These are phyloP conservation scores for Globisporangium uncinulatum DNA, from an alignment of 352 stramenopile genomes.

Conservation along the genomic window DNA sequence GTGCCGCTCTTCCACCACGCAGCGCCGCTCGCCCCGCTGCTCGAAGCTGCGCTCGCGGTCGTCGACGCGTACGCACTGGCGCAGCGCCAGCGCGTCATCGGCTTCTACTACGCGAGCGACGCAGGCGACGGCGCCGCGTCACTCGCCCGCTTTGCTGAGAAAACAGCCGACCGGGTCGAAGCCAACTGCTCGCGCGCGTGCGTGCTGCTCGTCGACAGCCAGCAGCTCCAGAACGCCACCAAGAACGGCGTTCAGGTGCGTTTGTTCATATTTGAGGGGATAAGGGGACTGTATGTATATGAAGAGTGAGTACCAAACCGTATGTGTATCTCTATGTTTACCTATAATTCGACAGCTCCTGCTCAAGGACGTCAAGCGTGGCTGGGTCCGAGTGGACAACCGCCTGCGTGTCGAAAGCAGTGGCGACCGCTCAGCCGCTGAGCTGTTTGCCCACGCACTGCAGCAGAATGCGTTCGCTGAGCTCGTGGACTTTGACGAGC, in stretches of 20 bases:
- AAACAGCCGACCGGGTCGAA: constrained; percentile 65
- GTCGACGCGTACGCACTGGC: constrained; percentile 49
- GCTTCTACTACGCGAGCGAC: constrained; percentile 51
- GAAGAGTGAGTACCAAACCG: not conserved
- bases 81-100: constrained; percentile 53
- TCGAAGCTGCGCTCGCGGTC: constrained; percentile 63
- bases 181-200: constrained; percentile 62
- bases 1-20: constrained; percentile 81
- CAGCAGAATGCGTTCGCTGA: constrained; percentile 39
- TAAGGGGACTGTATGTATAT: too few species aligned
- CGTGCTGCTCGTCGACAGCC: constrained; percentile 59
- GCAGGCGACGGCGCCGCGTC: constrained; percentile 27
- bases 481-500: constrained; percentile 72
- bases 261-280: not conserved
- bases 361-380: constrained; percentile 77
- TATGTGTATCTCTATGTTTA: constrained; percentile 5
- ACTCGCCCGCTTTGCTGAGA: constrained; percentile 52
- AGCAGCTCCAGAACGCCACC: constrained; percentile 45
- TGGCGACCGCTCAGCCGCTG: constrained; percentile 21
- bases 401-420: constrained; percentile 45
- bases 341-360: constrained; percentile 22
- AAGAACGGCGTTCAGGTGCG: constrained; percentile 49
- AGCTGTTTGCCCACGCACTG: constrained; percentile 42
- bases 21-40: constrained; percentile 50
- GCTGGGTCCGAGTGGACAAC: constrained; percentile 66